Conservation (phyloP, 805 yeast species). For the Tetrapisispora phaffii region DNA sequence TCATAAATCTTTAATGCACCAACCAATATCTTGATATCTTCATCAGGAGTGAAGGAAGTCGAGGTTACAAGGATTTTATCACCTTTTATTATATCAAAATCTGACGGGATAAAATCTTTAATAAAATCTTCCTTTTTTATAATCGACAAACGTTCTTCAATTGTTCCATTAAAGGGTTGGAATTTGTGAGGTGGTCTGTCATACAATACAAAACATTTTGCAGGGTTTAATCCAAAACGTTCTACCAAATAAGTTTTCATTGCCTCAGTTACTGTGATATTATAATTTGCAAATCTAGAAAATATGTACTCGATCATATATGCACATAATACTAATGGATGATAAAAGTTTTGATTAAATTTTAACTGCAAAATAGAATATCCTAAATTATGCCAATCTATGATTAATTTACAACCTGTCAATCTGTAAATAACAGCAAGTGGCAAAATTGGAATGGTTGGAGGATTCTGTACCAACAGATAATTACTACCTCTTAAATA, state of each 20-base stretch:
- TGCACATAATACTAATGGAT: slow-evolving; percentile 54
- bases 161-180: slow-evolving; percentile 34
- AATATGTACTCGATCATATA: slow-evolving; percentile 53
- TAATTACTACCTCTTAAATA: slow-evolving; percentile 52
- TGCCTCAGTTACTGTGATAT: slow-evolving; percentile 70
- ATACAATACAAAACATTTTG: slow-evolving; percentile 55
- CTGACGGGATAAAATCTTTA: slow-evolving; percentile 26
- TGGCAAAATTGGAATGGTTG: slow-evolving; percentile 73
- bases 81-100: slow-evolving; percentile 27
- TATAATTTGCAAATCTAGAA: slow-evolving; percentile 54
- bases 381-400: slow-evolving; percentile 96
- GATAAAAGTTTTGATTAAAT: slow-evolving; percentile 37
- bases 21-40: slow-evolving; percentile 63
- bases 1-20: slow-evolving; percentile 61
- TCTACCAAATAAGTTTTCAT: slow-evolving; percentile 53
- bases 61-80: slow-evolving; percentile 73
- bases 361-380: slow-evolving; percentile 69
- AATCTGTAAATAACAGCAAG: slow-evolving; percentile 48
- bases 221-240: slow-evolving; percentile 43
- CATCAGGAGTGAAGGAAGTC: slow-evolving; percentile 94
- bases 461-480: slow-evolving; percentile 83
- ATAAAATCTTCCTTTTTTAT: slow-evolving; percentile 25
- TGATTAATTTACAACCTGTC: slow-evolving; percentile 51
- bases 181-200: slow-evolving; percentile 78
- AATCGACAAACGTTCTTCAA: slow-evolving; percentile 7